Conservation (phyloP, 176 grass and related monocot genomes). For the Oryza glaberrima region DNA sequence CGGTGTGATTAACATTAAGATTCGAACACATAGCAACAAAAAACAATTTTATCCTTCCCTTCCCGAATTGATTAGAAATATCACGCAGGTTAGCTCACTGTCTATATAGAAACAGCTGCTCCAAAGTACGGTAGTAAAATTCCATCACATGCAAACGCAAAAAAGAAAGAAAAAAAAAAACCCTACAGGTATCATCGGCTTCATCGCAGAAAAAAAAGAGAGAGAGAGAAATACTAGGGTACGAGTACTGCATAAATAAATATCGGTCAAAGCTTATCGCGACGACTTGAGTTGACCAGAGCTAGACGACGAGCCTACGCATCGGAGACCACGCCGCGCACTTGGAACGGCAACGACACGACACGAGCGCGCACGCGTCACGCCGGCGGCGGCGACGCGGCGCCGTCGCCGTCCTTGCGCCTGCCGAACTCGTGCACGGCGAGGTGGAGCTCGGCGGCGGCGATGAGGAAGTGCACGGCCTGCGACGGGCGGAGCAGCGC, state of each 20-base stretch:
- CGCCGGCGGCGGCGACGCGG: not conserved
- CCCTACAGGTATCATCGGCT: not conserved
- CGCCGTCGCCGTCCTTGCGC: constrained; percentile 51
- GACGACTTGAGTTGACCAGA: constrained; percentile 11
- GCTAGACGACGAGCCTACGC: not conserved
- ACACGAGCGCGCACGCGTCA: not conserved
- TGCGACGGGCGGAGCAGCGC: constrained; percentile 59
- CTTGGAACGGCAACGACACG: not conserved
- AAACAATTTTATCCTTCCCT: not conserved
- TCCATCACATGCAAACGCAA: not conserved
- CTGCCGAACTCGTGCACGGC: constrained; percentile 65
- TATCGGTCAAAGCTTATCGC: constrained; percentile 40
- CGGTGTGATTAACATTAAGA: too few species aligned
- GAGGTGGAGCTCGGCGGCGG: constrained; percentile 73
- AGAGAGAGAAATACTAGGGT: not conserved
- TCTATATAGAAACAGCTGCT: too few species aligned
- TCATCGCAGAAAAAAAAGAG: not conserved
- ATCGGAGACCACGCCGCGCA: not conserved
- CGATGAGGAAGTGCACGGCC: constrained; percentile 79
- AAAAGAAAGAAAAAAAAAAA: not conserved
- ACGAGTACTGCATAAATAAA: not conserved
- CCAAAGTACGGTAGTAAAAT: not conserved
- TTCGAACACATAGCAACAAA: not conserved
- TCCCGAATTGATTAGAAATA: not conserved
- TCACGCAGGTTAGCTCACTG: not conserved